These are phyloP conservation scores for Meira miltonrushii DNA, from an alignment of 1,284 basidiomycete genomes.

Conservation along the genomic window DNA sequence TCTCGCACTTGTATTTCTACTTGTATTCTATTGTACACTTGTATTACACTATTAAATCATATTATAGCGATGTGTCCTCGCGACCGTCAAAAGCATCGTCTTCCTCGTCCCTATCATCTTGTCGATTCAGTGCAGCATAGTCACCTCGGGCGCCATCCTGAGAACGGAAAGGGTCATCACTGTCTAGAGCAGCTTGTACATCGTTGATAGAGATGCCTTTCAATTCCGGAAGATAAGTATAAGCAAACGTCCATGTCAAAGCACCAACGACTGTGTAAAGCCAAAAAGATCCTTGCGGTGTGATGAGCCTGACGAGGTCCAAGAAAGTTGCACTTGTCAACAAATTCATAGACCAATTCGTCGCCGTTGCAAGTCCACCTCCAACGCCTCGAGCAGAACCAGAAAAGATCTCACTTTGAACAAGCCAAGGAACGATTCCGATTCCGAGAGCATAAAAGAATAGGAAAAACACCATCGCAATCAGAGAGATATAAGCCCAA, in stretches of 20 bases:
- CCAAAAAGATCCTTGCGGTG: slow-evolving; percentile 27
- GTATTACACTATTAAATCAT: too few species aligned
- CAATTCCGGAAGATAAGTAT: slow-evolving; percentile 30
- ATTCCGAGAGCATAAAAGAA: slow-evolving; percentile 39
- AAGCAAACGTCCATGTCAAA: slow-evolving; percentile 33
- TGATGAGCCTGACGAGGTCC: slow-evolving; percentile 21
- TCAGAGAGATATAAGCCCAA: slow-evolving; percentile 30
- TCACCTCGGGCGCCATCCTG: not conserved
- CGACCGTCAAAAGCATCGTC: not conserved
- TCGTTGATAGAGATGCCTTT: slow-evolving; percentile 25
- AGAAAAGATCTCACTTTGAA: slow-evolving; percentile 38
- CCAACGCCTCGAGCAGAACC: slow-evolving; percentile 25
- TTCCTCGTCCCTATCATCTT: not conserved
- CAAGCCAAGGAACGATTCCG: slow-evolving; percentile 41
- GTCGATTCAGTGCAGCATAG: not conserved
- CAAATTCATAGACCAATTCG: slow-evolving; percentile 20
- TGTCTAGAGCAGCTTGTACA: slow-evolving; percentile 11
- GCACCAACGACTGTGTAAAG: slow-evolving; percentile 26
- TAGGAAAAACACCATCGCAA: slow-evolving; percentile 17
- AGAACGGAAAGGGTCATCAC: not conserved
- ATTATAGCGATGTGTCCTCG: too few species aligned
- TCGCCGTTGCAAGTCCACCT: slow-evolving; percentile 30
- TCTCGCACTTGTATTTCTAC: too few species aligned
- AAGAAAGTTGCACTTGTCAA: slow-evolving; percentile 16
- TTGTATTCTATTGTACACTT: too few species aligned